Evolutionary conservation across 2,329 filamentous ascomycete genomes (phyloP).

Genomic region (Gliomastix tumulicola): DNA sequence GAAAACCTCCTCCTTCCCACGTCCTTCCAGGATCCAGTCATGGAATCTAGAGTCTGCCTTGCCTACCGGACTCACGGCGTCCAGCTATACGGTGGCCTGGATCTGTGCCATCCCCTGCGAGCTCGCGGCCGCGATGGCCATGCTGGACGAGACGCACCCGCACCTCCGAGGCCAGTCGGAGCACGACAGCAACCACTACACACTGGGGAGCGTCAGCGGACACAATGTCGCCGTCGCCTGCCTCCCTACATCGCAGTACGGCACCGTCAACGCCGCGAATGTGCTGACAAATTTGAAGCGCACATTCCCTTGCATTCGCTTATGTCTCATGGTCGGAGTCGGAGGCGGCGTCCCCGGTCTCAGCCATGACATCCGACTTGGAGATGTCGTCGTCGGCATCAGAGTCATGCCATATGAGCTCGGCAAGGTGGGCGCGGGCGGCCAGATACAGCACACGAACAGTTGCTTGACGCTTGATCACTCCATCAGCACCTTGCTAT

Average conservation of each 20-base stretch:
- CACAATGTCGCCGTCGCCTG: constrained; percentile 18
- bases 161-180: constrained; percentile 3
- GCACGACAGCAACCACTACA: constrained; percentile 16
- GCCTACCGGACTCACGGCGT: too few species aligned
- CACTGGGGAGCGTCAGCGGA: constrained; percentile 11
- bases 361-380: not conserved
- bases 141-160: constrained; percentile 13
- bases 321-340: constrained; percentile 15
- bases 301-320: constrained; percentile 7
- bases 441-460: not conserved
- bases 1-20: not conserved
- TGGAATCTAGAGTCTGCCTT: too few species aligned
- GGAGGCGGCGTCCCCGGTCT: constrained; percentile 14
- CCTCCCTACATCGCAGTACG: constrained; percentile 10
- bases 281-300: constrained; percentile 6
- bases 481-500: constrained; percentile 4
- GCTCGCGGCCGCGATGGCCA: constrained; percentile 12
- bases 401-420: constrained; percentile 12
- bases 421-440: constrained; percentile 6
- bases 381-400: constrained; percentile 4
- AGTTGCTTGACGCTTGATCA: not conserved
- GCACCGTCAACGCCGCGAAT: constrained; percentile 8
- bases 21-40: not conserved
- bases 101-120: constrained; percentile 15
- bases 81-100: constrained; percentile 14